Evolutionary conservation across 805 yeast genomes (phyloP), one percentile per base, ranked within the genome.

Genomic region (Candida easanensis): DNA sequence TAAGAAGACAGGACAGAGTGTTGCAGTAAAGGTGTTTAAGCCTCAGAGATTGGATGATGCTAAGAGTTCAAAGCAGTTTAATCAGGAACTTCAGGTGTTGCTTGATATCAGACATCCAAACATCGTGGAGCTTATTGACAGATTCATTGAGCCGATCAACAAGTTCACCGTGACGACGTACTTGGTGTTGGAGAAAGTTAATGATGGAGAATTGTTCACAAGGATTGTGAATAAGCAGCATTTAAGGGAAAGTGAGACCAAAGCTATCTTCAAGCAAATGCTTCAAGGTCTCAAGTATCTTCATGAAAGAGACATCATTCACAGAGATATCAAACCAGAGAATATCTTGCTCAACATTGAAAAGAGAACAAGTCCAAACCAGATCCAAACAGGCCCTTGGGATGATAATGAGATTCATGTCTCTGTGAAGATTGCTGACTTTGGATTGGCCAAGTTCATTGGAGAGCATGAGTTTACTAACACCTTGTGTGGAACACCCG

Each of bases 401-500:
- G 72, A 68, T 49, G 62, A 66, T 1, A 66, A 76, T 42, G 90
- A 84, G 62, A 62, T 73, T 19, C 80, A 80, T 46, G 74, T 85
- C 7, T 65, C 65, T 46, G 88, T 86, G 9, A 86, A 86, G 57
- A 83, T 86, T 39, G 93, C 91, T 1, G 95, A 86, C 63, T 86
- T 86, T 63, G 97, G 97, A 0, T 50, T 77, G 15, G 77, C 80
- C 1, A 70, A 76, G 51, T 65, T 69, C 36, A 71, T 85, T 34
- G 91, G 91, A 6, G 88, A 83, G 52, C 64, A 79, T 49, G 77
- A 80, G 47, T 84, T 84, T 57, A 84, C 95, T 9, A 80, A 80
- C 52, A 86, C 95, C 0, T 62, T 86, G 32, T 86, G 95, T 64
- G 95, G 95, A 2, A 86, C 95, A 0, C 95, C 95, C 0, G 88